Base-by-base conservation (phyloP, 768 basidiomycete species). In the Gloeopeniophorella convolvens region DNA sequence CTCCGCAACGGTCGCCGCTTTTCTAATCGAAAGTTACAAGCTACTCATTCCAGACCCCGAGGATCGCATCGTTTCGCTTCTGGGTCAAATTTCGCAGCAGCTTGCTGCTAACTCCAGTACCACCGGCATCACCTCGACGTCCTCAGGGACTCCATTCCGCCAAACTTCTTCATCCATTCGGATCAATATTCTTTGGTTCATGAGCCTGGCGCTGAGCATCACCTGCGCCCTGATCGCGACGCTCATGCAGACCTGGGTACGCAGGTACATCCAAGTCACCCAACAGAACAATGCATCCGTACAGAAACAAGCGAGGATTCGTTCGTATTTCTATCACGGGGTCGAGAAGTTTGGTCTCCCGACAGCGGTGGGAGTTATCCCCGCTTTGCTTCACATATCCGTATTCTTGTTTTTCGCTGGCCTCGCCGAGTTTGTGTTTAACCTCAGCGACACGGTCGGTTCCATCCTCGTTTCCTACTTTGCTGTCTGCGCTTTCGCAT, bases 1-100 rank as follows among this genome's bases (percentile, higher is more conserved):
- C 31, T 50, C 53, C 5, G 53, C 41, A 8, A 55, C 42, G 10
- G 30, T 50, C 18, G 37, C 53, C 23, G 48, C 53, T 26, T 50
- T 55, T 28, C 34, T 55, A 24, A 45, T 50, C 18, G 48, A 55
- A 24, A 50, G 40, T 21, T 54, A 54, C 33, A 48, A 42, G 23
- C 26, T 18, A 3, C 16, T 55, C 16, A 27, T 16, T 11, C 48
- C 52, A 13, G 48, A 50, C 20, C 21, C 39, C 9, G 26, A 23
- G 15, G 48, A 49, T 28, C n/a, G 30, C 16, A 34, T 26, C 13
- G 27, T 28, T 5, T 9, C 10, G 9, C 7, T 42, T 12, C 42
- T 42, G 2, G n/a, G 15, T 6, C 42, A 42, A 7, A 21, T 42
- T 6, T 21, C 24, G 13, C 18, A 24, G 11, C 42, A 42, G 24